Base-by-base conservation (phyloP, 2,329 filamentous ascomycete genomes). In the Colletotrichum chlorophyti region DNA sequence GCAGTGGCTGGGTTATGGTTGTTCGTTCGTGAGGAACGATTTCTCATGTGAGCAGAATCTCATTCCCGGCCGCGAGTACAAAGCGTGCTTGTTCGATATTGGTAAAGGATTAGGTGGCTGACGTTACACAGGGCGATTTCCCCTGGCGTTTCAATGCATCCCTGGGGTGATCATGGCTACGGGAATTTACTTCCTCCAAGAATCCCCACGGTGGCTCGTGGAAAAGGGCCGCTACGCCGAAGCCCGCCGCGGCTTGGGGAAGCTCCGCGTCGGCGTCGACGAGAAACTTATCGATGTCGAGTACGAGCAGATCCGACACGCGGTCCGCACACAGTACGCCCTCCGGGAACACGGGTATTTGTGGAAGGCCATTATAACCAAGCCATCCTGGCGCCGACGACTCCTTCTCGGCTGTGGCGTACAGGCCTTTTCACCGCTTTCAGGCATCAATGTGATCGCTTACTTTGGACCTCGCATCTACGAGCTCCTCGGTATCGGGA, bases 401-500 rank as follows among this genome's bases (percentile, higher is more conserved):
- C 65, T 83, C 17, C 59, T 81, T 6, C 72, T 83, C 4, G 79
- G 77, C 3, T 78, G 76, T 52, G 77, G 74, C 42, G 72, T 83
- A 2, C 80, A 83, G 63, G 75, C 75, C 2, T 81, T 82, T 59
- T 79, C 76, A 4, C 79, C 78, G 35, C 70, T 78, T 4, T 60
- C 58, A 4, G 58, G 58, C 11, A 45, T 60, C 60, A 80, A 79
- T 47, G 73, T 79, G 11, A 78, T 79, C 49, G 73, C 75, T 47
- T 76, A 60, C 43, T 69, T 68, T 24, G 66, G 66, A 3, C 67
- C 67, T 31, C 69, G 73, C 1, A 75, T 81, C 31, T 81, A 81
- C 63, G 65, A 68, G 11, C 70, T 75, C 4, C 70, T 81, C 1
- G 77, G 77, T 6, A 75, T 82, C 37, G 66, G 69, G 2, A 76